phyloP scores from a whole-genome alignment of 164 flowering plant species.

The Brasenia schreberi region DNA sequence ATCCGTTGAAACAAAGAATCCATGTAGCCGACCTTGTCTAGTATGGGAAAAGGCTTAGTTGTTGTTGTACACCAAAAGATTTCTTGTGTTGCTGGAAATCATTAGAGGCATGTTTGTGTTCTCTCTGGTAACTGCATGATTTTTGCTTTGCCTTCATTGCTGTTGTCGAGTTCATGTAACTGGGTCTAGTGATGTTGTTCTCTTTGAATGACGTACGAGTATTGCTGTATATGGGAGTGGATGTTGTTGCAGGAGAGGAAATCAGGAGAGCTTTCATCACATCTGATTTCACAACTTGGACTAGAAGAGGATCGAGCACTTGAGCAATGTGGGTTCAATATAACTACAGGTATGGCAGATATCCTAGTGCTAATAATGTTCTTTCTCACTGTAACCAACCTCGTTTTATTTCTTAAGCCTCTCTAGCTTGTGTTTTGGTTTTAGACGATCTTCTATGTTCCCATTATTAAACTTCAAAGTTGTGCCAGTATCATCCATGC shows the following conservation, averaged over 20 bases:
- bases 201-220: conserved; percentile 33
- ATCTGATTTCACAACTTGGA: conserved; percentile 60
- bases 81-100: conserved; percentile 58
- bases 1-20: no score
- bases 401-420: conserved; percentile 29
- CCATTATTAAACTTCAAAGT: not conserved
- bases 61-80: not conserved
- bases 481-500: not conserved
- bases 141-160: conserved; percentile 78
- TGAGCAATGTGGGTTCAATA: conserved; percentile 1
- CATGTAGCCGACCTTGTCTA: no score
- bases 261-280: conserved; percentile 77
- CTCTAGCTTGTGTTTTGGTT: not conserved
- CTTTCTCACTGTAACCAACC: conserved; percentile 42
- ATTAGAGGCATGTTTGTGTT: conserved; percentile 66
- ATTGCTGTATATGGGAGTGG: conserved; percentile 60
- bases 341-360: conserved; percentile 64
- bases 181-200: conserved; percentile 33
- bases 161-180: conserved; percentile 65
- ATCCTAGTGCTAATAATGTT: conserved; percentile 71
- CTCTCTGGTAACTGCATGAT: conserved; percentile 18
- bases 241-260: conserved; percentile 60
- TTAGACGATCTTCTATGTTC: not conserved
- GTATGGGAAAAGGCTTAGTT: no score
- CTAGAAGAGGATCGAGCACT: conserved; percentile 58